These are phyloP conservation scores for Solanum chmielewskii DNA, from an alignment of 257 asterid species.

Conservation along the genomic window DNA sequence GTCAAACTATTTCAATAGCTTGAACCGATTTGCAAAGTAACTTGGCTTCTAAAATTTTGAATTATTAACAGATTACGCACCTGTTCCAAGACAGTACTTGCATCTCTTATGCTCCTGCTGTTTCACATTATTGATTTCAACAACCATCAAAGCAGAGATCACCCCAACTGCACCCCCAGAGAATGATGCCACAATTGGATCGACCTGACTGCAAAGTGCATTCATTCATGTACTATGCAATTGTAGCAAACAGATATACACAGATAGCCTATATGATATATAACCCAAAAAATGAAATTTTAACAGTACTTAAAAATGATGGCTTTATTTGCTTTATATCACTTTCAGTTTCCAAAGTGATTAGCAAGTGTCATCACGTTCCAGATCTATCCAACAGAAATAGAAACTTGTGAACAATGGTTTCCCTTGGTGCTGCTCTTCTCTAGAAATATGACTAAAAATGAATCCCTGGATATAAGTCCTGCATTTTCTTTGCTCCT, in stretches of 20 bases:
- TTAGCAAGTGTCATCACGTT: not conserved
- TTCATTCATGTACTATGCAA: not conserved
- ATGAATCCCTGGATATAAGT: not conserved
- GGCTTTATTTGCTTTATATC: not conserved
- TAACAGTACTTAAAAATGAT: not conserved
- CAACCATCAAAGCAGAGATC: conserved; percentile 93
- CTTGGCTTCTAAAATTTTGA: not conserved
- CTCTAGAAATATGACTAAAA: not conserved
- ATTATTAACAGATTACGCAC: conserved; percentile 13
- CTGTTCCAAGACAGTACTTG: conserved; percentile 97
- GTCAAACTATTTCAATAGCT: not conserved
- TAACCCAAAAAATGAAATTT: not conserved
- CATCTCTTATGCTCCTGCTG: conserved; percentile 95
- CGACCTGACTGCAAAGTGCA: conserved; percentile 53
- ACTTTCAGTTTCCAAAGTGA: not conserved
- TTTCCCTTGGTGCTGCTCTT: not conserved
- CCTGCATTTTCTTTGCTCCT: not conserved
- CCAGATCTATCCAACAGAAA: not conserved
- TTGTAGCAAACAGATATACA: not conserved
- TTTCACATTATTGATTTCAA: conserved; percentile 94
- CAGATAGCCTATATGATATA: not conserved
- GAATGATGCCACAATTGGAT: conserved; percentile 96
- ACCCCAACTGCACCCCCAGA: conserved; percentile 99
- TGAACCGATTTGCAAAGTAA: not conserved
- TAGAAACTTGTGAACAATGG: not conserved